Conservation (phyloP, 2,329 filamentous ascomycete species). For the Penicillium sp. region DNA sequence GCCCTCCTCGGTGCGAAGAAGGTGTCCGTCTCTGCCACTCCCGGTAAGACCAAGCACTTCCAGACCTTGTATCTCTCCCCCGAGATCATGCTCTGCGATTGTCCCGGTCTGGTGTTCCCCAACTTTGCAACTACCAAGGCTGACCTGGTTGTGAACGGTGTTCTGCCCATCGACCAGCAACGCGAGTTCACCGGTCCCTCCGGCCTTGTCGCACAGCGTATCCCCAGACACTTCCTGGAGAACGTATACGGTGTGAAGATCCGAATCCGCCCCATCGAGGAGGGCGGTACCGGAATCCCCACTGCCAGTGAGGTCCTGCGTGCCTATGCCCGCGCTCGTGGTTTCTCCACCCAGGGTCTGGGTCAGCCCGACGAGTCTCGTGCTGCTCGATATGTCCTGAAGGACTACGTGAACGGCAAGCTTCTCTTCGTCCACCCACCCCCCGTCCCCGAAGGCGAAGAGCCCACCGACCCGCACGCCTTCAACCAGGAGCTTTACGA, state of each 20-base stretch:
- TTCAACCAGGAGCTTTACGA: conserved; percentile 95
- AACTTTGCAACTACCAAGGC: conserved; percentile 98
- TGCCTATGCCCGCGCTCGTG: conserved; percentile 85
- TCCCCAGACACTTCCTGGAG: conserved; percentile 88
- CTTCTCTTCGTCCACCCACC: conserved; percentile 91
- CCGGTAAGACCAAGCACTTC: conserved; percentile 99
- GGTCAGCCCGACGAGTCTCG: conserved; percentile 93
- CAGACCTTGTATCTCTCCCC: conserved; percentile 96
- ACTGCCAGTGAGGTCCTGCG: conserved; percentile 84
- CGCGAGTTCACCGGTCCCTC: conserved; percentile 90
- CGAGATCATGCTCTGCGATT: conserved; percentile 91
- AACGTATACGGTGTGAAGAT: conserved; percentile 94
- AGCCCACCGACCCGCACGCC: conserved; percentile 67
- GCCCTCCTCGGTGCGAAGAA: conserved; percentile 98
- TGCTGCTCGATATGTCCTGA: conserved; percentile 86
- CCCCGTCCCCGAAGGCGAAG: conserved; percentile 55
- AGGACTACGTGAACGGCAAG: conserved; percentile 97
- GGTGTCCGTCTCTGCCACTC: conserved; percentile 95
- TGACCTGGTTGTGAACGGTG: conserved; percentile 92
- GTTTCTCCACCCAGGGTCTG: conserved; percentile 86
- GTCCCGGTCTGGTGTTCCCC: conserved; percentile 96
- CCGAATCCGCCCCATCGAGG: conserved; percentile 76
- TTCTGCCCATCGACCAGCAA: conserved; percentile 94
- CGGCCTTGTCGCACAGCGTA: conserved; percentile 79
- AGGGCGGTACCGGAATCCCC: conserved; percentile 87